Evolutionary conservation across 129 eudicot genomes (phyloP), one percentile per base, ranked within the genome.

Genomic region (Mikania micrantha): DNA sequence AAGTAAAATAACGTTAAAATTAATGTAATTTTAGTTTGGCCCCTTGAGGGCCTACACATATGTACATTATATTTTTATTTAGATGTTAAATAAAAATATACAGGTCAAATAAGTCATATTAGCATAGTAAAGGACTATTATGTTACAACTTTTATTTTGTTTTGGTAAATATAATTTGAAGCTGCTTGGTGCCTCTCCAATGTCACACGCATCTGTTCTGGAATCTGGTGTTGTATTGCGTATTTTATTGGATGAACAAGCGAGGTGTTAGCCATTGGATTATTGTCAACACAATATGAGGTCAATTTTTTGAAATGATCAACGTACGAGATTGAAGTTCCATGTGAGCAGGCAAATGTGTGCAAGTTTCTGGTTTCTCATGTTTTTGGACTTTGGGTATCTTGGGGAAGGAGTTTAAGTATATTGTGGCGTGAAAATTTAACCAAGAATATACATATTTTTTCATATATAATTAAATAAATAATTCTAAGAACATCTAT

Each of bases 331-430:
- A 49, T 72, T 61, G 50, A 19, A 71, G 28, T 21, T 3, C 64
- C 5, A 6, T 41, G 32, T 40, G 67, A 70, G 47, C 24, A 71
- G 11, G 60, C 45, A 31, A 66, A 70, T 20, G 32, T 28, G 69
- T 28, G 32, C 32, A 28, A 28, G 32, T 34, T 59, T 60, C 19
- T 20, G 49, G 60, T 60, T 60, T 60, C 49, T 27, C 68, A 29
- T 29, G 31, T 58, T 41, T 58, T 42, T 44, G 66, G 32, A 20
- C 7, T 39, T 27, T 44, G 22, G 70, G 15, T 73, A 34, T 62
- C 77, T 60, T 72, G 69, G 50, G 69, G 21, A 38, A 60, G 52
- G 69, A 60, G 77, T 72, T 72, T 32, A 32, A 72, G 61, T 5
- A 56, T 35, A 35, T 12, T 25, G 58, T 27, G n/a, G 41, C 35